phyloP scores from a whole-genome alignment of 1,139 yeast species.

The Suhomyces bokatorum region DNA sequence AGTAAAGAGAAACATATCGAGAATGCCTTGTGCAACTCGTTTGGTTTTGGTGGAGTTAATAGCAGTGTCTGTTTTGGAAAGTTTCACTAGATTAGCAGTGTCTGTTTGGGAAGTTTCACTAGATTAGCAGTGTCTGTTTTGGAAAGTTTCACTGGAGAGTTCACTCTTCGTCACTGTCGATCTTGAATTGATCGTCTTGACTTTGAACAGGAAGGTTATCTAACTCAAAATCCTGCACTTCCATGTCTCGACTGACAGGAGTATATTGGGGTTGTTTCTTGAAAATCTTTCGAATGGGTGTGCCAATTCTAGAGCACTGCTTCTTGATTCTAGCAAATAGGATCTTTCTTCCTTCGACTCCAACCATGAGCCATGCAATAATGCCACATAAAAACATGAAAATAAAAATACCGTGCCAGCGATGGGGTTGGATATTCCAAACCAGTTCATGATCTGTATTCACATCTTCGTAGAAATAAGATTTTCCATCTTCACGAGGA shows the following conservation, averaged over 20 bases:
- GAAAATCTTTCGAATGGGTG: background rate
- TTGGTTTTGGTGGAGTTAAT: slow-evolving; percentile 98
- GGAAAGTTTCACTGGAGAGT: slow-evolving; percentile 25
- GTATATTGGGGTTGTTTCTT: background rate
- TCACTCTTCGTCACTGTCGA: slow-evolving; percentile 21
- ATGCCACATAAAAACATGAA: slow-evolving; percentile 44
- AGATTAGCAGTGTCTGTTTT: slow-evolving; percentile 58
- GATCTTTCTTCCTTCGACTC: slow-evolving; percentile 31
- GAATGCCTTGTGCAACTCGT: slow-evolving; percentile 80
- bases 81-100: slow-evolving; percentile 47
- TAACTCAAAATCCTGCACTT: slow-evolving; percentile 11
- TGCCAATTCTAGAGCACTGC: background rate
- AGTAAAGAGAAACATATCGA: slow-evolving; percentile 44
- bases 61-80: slow-evolving; percentile 60
- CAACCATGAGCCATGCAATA: slow-evolving; percentile 51
- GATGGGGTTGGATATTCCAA: slow-evolving; percentile 49
- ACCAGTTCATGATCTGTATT: slow-evolving; percentile 34
- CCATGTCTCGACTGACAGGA: slow-evolving; percentile 2
- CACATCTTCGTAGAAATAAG: slow-evolving; percentile 30
- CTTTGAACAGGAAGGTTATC: slow-evolving; percentile 4
- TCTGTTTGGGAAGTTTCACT: slow-evolving; percentile 44
- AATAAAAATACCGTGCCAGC: slow-evolving; percentile 56
- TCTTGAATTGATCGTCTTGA: slow-evolving; percentile 16
- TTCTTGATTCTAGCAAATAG: slow-evolving; percentile 7
- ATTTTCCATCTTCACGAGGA: slow-evolving; percentile 24